A percentile compares a stretch with the other conserved stretches of the same genome.
These are phyloP conservation scores for Ustilago cynodontis DNA, from an alignment of 1,284 basidiomycete genomes.

Conservation along the genomic window DNA sequence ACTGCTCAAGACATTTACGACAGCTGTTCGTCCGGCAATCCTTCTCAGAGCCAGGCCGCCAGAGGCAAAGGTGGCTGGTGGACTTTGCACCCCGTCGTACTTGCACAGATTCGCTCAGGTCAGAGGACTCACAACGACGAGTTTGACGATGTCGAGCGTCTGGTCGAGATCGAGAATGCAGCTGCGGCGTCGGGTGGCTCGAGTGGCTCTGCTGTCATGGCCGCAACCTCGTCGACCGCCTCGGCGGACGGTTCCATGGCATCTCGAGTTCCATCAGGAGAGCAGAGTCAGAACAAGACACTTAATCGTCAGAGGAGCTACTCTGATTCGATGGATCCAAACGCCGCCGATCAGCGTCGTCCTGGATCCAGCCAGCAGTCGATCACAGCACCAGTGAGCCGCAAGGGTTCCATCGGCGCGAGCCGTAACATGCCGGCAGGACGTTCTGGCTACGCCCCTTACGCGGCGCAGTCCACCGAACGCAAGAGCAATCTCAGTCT, in stretches of 20 bases:
- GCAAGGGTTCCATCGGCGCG: constrained; percentile 23
- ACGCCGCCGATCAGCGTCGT: constrained; percentile 22
- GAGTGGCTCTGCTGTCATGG: constrained; percentile 9
- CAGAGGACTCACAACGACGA: constrained; percentile 47
- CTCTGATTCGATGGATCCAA: constrained; percentile 47
- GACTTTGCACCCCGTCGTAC: constrained; percentile 51
- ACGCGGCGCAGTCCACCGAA: constrained; percentile 1
- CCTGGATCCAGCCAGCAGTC: constrained; percentile 11
- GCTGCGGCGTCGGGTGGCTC: constrained; percentile 9
- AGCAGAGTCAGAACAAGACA: constrained; percentile 13
- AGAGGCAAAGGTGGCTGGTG: constrained; percentile 63
- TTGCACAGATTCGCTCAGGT: constrained; percentile 47
- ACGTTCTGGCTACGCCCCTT: constrained; percentile 1
- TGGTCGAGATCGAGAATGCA: constrained; percentile 48
- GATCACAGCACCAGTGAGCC: constrained; percentile 37
- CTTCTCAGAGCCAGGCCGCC: constrained; percentile 55
- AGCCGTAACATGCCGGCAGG: constrained; percentile 2
- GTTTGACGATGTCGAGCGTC: constrained; percentile 48
- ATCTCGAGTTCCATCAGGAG: constrained; percentile 1
- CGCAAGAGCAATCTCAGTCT: background rate
- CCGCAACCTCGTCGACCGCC: constrained; percentile 5
- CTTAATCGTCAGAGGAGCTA: constrained; percentile 50
- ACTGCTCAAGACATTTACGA: constrained; percentile 60
- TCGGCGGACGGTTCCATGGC: constrained; percentile 10
- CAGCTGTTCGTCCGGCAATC: constrained; percentile 55